phyloP scores from a whole-genome alignment of 495 filamentous ascomycete genomes.

The Ascodesmis nigricans region DNA sequence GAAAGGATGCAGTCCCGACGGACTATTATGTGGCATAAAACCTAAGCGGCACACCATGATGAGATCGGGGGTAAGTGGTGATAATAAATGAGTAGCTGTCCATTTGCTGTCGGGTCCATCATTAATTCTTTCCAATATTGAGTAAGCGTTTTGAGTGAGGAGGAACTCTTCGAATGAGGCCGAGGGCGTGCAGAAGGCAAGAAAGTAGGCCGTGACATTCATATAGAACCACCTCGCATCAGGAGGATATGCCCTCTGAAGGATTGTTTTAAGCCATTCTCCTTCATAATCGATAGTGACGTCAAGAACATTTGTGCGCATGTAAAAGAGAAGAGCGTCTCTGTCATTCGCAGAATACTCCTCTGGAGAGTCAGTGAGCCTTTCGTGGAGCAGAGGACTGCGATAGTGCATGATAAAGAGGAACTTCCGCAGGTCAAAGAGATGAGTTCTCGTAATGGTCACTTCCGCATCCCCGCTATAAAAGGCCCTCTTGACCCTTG shows the following conservation, averaged over 20 bases:
- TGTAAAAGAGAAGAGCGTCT: too few relatives aligned
- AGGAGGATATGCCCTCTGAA: constrained; percentile 22
- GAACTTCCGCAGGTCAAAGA: constrained; percentile 29
- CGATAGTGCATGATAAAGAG: constrained; percentile 34
- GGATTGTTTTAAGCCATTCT: constrained; percentile 23
- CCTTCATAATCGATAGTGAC: constrained; percentile 25
- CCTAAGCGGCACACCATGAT: too few relatives aligned
- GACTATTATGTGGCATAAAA: too few relatives aligned
- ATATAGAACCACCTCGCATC: constrained; percentile 27
- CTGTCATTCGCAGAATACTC: too few relatives aligned
- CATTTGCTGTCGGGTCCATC: too few relatives aligned
- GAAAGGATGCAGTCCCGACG: too few relatives aligned
- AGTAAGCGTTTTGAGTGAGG: constrained; percentile 28
- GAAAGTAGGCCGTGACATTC: constrained; percentile 24
- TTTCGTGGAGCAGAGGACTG: too few relatives aligned
- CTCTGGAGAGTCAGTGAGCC: too few relatives aligned
- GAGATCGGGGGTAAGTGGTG: too few relatives aligned
- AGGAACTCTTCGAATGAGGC: constrained; percentile 28
- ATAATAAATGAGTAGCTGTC: too few relatives aligned
- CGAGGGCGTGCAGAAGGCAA: constrained; percentile 27
- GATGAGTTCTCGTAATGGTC: constrained; percentile 24
- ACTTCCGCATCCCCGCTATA: constrained; percentile 13
- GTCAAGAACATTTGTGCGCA: too few relatives aligned
- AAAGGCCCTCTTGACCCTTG: constrained; percentile 12
- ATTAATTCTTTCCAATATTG: too few relatives aligned